These are phyloP conservation scores for Candida neerlandica DNA, from an alignment of 1,139 yeast genomes.

Conservation along the genomic window DNA sequence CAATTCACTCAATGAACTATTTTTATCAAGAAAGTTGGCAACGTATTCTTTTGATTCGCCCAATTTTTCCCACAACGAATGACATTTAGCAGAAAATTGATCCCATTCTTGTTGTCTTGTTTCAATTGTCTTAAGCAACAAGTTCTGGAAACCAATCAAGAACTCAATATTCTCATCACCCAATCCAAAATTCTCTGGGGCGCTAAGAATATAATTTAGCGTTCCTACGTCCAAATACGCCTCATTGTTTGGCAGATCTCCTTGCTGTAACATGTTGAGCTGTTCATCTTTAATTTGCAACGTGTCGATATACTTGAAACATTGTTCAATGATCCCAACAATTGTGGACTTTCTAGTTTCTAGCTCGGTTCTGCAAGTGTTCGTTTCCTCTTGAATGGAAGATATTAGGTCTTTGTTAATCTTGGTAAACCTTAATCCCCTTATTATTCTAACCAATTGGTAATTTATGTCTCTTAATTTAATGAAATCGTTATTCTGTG, in stretches of 20 bases:
- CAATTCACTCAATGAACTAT: constrained; percentile 40
- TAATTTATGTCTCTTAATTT: constrained; percentile 39
- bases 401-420: constrained; percentile 34
- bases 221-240: constrained; percentile 41
- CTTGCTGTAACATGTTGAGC: constrained; percentile 34
- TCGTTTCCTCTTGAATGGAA: constrained; percentile 29
- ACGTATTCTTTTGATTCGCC: constrained; percentile 42
- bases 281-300: constrained; percentile 40
- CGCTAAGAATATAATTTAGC: constrained; percentile 33
- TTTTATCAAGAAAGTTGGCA: constrained; percentile 37
- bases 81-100: constrained; percentile 38
- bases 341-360: constrained; percentile 28
- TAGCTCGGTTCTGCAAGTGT: constrained; percentile 29
- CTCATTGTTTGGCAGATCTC: constrained; percentile 19
- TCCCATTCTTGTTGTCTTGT: constrained; percentile 38
- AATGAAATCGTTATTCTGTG: constrained; percentile 3
- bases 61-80: constrained; percentile 52
- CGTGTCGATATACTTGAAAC: constrained; percentile 29
- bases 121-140: constrained; percentile 32
- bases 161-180: constrained; percentile 37
- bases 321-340: constrained; percentile 25
- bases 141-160: constrained; percentile 29
- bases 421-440: constrained; percentile 40
- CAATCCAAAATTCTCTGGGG: constrained; percentile 47
- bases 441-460: constrained; percentile 37